A percentile compares a stretch with the other conserved stretches of the same genome.
phyloP scores from a whole-genome alignment of 2,329 filamentous ascomycete genomes.

The Tolypocladium endophyticum region DNA sequence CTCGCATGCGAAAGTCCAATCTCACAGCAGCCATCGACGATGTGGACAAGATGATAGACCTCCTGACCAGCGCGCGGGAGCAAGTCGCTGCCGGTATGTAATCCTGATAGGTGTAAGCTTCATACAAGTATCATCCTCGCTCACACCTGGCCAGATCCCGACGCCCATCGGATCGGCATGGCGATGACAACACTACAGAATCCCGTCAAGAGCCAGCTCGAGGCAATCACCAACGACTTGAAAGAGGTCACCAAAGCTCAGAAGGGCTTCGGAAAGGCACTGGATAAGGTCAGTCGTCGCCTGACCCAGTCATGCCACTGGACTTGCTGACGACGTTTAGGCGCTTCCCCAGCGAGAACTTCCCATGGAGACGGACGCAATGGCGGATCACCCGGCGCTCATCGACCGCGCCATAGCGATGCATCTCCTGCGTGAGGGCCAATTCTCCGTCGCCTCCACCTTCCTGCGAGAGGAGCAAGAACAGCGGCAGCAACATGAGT shows the following conservation, averaged over 20 bases:
- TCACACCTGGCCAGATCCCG: slow-evolving; percentile 14
- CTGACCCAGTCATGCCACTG: not conserved
- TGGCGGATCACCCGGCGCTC: slow-evolving; percentile 62
- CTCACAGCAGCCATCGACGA: slow-evolving; percentile 63
- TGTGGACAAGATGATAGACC: slow-evolving; percentile 73
- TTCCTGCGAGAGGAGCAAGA: slow-evolving; percentile 64
- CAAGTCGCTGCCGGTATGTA: slow-evolving; percentile 57
- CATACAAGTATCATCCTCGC: not conserved
- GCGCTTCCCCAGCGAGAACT: slow-evolving; percentile 46
- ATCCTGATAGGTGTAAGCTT: not conserved
- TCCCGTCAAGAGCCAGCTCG: slow-evolving; percentile 71
- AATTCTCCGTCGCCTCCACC: slow-evolving; percentile 77
- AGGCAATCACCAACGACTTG: slow-evolving; percentile 68
- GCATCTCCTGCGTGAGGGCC: slow-evolving; percentile 89
- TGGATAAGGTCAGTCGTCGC: slow-evolving; percentile 59
- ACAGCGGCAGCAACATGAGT: slow-evolving; percentile 13
- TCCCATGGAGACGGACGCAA: slow-evolving; percentile 68
- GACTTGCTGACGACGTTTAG: slow-evolving; percentile 13
- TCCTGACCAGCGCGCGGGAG: slow-evolving; percentile 63
- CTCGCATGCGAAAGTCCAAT: slow-evolving; percentile 57
- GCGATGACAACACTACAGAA: slow-evolving; percentile 78
- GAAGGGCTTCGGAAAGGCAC: slow-evolving; percentile 71
- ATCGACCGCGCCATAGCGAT: slow-evolving; percentile 93
- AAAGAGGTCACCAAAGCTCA: slow-evolving; percentile 76
- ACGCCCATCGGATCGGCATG: slow-evolving; percentile 52